A percentile compares a stretch with the other conserved stretches of the same genome.
phyloP scores from a whole-genome alignment of 1,139 yeast species.

The Yamadazyma dushanensis region DNA sequence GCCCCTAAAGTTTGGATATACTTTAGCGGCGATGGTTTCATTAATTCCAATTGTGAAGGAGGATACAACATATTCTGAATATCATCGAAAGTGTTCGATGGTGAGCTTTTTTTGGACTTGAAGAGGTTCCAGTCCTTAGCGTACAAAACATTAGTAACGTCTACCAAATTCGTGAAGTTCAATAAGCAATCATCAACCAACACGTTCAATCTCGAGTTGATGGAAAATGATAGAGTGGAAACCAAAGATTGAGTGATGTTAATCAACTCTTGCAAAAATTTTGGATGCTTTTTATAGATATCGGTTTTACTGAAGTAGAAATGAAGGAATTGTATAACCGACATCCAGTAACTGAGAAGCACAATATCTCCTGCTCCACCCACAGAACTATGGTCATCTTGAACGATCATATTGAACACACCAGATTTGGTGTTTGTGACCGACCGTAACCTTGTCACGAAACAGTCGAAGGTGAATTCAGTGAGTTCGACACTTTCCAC shows the following conservation, averaged over 20 bases:
- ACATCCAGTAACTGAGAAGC: conserved; percentile 69
- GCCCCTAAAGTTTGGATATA: conserved; percentile 89
- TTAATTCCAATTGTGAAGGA: conserved; percentile 59
- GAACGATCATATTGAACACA: conserved; percentile 47
- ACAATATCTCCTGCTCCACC: conserved; percentile 65
- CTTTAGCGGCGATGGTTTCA: conserved; percentile 84
- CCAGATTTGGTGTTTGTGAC: conserved; percentile 62
- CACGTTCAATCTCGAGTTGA: conserved; percentile 57
- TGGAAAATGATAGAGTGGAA: conserved; percentile 63
- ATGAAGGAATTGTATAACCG: conserved; percentile 64
- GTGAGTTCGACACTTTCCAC: conserved; percentile 55
- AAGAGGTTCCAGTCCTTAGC: conserved; percentile 78
- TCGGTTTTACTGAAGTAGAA: conserved; percentile 61
- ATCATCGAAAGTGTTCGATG: conserved; percentile 58
- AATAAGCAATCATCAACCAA: conserved; percentile 64
- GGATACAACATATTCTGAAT: conserved; percentile 70
- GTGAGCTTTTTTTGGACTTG: conserved; percentile 47
- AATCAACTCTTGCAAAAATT: conserved; percentile 59
- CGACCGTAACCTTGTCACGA: conserved; percentile 60
- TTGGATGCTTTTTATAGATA: conserved; percentile 54
- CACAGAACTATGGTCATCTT: conserved; percentile 22
- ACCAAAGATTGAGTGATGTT: conserved; percentile 59
- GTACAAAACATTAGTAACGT: conserved; percentile 58
- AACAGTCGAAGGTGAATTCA: conserved; percentile 57
- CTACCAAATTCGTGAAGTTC: conserved; percentile 65